Evolutionary conservation across 257 asterid genomes (phyloP).

Genomic region (Anisodus acutangulus): DNA sequence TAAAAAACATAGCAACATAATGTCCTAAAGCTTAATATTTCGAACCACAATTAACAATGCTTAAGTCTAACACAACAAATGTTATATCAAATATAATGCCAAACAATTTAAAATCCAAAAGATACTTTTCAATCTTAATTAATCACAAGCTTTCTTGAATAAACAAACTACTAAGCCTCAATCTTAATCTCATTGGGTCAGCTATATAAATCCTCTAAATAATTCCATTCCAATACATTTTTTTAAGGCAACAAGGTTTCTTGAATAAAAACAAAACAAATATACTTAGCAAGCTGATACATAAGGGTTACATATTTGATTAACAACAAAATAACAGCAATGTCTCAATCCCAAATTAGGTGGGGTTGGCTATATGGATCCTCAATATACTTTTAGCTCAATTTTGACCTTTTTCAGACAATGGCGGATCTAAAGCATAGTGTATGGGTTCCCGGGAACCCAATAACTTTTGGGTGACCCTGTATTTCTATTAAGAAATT

Average conservation of each 20-base stretch:
- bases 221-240: not conserved
- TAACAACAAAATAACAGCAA: not conserved
- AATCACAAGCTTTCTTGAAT: not conserved
- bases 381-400: not conserved
- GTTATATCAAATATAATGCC: not conserved
- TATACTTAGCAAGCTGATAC: not conserved
- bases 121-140: not conserved
- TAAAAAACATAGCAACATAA: not conserved
- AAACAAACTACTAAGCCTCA: not conserved
- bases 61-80: not conserved
- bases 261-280: not conserved
- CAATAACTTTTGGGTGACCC: too few relatives aligned
- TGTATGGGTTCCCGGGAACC: too few relatives aligned
- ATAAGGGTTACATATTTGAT: not conserved
- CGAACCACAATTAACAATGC: not conserved
- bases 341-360: not conserved
- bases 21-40: not conserved
- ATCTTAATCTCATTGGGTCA: not conserved
- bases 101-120: not conserved
- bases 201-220: not conserved
- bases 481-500: too few relatives aligned
- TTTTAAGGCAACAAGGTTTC: not conserved
- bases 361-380: not conserved
- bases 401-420: too few relatives aligned
- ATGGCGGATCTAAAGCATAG: too few relatives aligned